phyloP scores from a whole-genome alignment of 345 rosid genomes.

The Psidium friedrichsthalianum region DNA sequence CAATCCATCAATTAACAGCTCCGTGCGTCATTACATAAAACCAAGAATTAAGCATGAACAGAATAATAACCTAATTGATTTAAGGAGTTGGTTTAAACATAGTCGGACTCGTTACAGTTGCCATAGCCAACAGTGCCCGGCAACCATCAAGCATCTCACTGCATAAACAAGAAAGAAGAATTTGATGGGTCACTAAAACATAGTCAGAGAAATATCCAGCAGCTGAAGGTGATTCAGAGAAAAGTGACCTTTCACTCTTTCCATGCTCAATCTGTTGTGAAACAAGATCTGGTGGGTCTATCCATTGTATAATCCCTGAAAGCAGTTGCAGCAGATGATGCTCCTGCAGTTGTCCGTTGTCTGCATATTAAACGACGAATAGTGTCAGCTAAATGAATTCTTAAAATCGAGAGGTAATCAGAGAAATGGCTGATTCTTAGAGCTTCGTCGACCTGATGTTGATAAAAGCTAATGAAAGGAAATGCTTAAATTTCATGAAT shows the following conservation, averaged over 20 bases:
- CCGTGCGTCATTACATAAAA: not conserved
- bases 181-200: slow-evolving; percentile 10
- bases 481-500: not conserved
- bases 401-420: not conserved
- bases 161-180: slow-evolving; percentile 14
- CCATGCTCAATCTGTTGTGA: slow-evolving; percentile 75
- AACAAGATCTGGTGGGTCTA: slow-evolving; percentile 80
- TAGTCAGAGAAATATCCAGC: slow-evolving; percentile 6
- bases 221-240: not conserved
- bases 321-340: slow-evolving; percentile 75
- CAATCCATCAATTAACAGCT: not conserved
- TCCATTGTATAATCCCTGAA: slow-evolving; percentile 82
- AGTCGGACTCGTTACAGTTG: slow-evolving; percentile 58
- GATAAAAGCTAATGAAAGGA: not conserved
- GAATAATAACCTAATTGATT: slow-evolving; percentile 58
- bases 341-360: slow-evolving; percentile 57
- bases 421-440: slow-evolving; percentile 1
- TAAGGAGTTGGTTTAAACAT: slow-evolving; percentile 76
- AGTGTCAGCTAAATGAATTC: slow-evolving; percentile 2
- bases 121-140: slow-evolving; percentile 80
- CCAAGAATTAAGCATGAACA: not conserved
- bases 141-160: slow-evolving; percentile 99
- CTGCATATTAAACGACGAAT: slow-evolving; percentile 29
- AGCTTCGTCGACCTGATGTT: not conserved
- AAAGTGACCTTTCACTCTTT: slow-evolving; percentile 71